Percentiles rank a stretch among this genome's conserved stretches.
Evolutionary conservation across 208 protist species (phyloP).

Genomic region (Balamuthia mandrillaris): DNA sequence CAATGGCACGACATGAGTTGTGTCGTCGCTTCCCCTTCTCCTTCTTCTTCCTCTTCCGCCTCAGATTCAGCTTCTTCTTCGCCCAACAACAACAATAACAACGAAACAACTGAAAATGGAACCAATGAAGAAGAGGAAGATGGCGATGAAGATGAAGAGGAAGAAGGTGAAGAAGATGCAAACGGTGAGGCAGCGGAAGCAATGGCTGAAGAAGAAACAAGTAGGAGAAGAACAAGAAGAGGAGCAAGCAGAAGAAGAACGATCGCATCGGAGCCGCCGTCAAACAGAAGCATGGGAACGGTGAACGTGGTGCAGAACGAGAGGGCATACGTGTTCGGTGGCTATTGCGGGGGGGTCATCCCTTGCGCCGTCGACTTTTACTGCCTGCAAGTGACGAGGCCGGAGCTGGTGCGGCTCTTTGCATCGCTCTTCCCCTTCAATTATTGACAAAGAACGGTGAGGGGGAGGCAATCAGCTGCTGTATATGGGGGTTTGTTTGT

Average conservation of each 20-base stretch:
- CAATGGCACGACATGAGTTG: too few species aligned
- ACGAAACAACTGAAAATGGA: not conserved
- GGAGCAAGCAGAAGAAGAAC: too few species aligned
- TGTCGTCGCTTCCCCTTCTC: too few species aligned
- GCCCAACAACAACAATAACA: not conserved
- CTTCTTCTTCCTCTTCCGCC: too few species aligned
- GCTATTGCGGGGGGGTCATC: conserved; percentile 18
- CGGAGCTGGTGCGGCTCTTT: too few species aligned
- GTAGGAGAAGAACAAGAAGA: too few species aligned
- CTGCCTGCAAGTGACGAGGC: not conserved
- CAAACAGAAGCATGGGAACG: not conserved
- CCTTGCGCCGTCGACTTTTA: not conserved
- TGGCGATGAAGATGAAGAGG: not conserved
- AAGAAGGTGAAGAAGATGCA: not conserved
- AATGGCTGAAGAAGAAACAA: not conserved
- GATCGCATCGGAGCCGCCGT: not conserved
- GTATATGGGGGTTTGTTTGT: too few species aligned
- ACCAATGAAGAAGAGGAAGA: not conserved
- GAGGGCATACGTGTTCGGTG: conserved; percentile 6
- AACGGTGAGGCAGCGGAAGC: not conserved
- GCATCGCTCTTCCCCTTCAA: too few species aligned
- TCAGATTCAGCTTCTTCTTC: too few species aligned
- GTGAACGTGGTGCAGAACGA: not conserved
- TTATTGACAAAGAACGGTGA: too few species aligned
- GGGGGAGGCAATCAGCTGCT: too few species aligned